phyloP scores from a whole-genome alignment of 2,329 filamentous ascomycete genomes.

The Myriosclerotinia duriaeana region DNA sequence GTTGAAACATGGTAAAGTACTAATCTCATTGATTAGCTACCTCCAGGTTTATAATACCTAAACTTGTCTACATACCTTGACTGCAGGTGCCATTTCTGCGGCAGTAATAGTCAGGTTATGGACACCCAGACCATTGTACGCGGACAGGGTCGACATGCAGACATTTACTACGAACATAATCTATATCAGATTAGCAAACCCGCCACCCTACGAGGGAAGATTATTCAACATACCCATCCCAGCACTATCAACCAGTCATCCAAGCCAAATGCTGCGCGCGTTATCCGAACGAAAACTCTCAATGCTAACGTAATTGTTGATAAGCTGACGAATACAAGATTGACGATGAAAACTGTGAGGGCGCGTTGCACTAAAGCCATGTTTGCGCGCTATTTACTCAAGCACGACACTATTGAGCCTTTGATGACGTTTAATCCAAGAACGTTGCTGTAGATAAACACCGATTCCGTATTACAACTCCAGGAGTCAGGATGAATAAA shows the following conservation, averaged over 20 bases:
- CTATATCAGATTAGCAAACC: background rate
- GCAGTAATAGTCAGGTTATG: constrained; percentile 14
- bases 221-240: constrained; percentile 7
- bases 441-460: background rate
- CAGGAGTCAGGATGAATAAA: background rate
- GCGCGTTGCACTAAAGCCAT: constrained; percentile 15
- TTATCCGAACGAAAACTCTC: background rate
- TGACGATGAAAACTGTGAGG: constrained; percentile 12
- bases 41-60: background rate
- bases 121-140: constrained; percentile 9
- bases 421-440: background rate
- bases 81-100: constrained; percentile 13
- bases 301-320: constrained; percentile 11
- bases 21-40: background rate
- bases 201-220: background rate
- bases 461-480: background rate
- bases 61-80: constrained; percentile 8
- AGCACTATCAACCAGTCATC: constrained; percentile 17
- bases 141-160: constrained; percentile 13
- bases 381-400: background rate
- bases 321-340: constrained; percentile 14
- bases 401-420: background rate
- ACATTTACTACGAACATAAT: constrained; percentile 11
- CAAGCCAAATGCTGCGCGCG: constrained; percentile 7
- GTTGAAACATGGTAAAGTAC: constrained; percentile 21